Evolutionary conservation across 768 basidiomycete genomes (phyloP).

Genomic region (Scleroderma bovista): DNA sequence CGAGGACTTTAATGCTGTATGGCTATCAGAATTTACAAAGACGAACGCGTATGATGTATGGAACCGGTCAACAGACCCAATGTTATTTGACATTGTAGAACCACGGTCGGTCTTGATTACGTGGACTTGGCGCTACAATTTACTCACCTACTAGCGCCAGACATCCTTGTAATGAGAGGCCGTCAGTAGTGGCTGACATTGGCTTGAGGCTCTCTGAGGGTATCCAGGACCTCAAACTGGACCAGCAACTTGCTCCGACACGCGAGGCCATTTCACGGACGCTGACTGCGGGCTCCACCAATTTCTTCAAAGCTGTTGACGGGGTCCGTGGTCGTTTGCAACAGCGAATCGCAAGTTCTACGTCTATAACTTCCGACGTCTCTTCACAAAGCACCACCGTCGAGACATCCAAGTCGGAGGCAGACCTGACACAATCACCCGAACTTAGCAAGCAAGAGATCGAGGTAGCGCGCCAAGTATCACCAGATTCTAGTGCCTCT

Average conservation of each 20-base stretch:
- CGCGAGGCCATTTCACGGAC: conserved; percentile 84
- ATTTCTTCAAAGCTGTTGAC: conserved; percentile 86
- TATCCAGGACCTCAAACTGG: conserved; percentile 87
- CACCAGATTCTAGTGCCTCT: conserved; percentile 20
- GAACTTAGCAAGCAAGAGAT: conserved; percentile 12
- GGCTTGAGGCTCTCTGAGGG: conserved; percentile 90
- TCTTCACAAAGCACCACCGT: conserved; percentile 17
- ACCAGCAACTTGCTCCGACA: conserved; percentile 90
- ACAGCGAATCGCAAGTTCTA: conserved; percentile 30
- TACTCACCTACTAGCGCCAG: conserved; percentile 33
- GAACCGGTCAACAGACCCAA: conserved; percentile 85
- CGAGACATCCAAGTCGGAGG: conserved; percentile 28
- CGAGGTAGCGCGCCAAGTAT: conserved; percentile 17
- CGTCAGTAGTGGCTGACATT: conserved; percentile 85
- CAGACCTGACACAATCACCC: conserved; percentile 8
- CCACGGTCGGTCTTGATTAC: conserved; percentile 54
- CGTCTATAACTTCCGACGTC: conserved; percentile 20
- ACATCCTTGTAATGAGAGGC: conserved; percentile 91
- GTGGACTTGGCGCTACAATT: background rate
- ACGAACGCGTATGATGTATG: conserved; percentile 88
- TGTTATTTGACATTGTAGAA: conserved; percentile 94
- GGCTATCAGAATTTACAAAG: conserved; percentile 83
- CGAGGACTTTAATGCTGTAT: conserved; percentile 82
- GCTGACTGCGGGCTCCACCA: conserved; percentile 65
- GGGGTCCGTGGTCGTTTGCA: conserved; percentile 77